These are phyloP conservation scores for Spergularia bocconei DNA, from an alignment of 148 eudicot genomes.

Conservation along the genomic window DNA sequence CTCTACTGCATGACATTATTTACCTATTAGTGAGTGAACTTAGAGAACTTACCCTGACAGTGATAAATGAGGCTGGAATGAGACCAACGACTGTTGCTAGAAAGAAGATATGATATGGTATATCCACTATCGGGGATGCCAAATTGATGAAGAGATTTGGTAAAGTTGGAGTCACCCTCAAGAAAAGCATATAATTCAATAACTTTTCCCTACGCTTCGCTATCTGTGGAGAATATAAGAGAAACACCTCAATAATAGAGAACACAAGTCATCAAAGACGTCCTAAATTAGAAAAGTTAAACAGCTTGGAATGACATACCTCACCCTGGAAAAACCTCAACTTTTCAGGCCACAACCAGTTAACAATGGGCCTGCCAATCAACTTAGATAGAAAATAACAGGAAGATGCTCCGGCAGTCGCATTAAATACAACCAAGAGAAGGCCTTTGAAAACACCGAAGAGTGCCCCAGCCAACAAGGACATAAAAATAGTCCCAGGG, in stretches of 20 bases:
- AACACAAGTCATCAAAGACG: background rate
- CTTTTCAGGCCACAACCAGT: conserved; percentile 90
- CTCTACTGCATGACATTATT: background rate
- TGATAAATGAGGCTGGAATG: conserved; percentile 80
- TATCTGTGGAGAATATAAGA: conserved; percentile 43
- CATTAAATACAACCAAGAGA: conserved; percentile 77
- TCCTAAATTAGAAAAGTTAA: background rate
- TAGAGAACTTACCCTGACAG: conserved; percentile 59
- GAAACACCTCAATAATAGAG: conserved; percentile 7
- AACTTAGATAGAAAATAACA: conserved; percentile 80
- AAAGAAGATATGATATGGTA: conserved; percentile 83
- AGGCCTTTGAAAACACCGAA: conserved; percentile 90
- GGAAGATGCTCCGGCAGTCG: conserved; percentile 88
- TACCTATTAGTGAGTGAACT: conserved; percentile 1
- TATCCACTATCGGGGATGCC: conserved; percentile 94
- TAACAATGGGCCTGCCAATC: conserved; percentile 84
- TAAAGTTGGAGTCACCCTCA: conserved; percentile 80
- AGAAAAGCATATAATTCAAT: conserved; percentile 72
- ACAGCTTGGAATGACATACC: conserved; percentile 34
- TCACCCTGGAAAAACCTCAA: conserved; percentile 73
- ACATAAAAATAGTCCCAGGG: conserved; percentile 98
- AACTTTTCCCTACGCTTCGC: conserved; percentile 76
- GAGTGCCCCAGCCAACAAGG: conserved; percentile 95
- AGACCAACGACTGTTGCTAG: conserved; percentile 79
- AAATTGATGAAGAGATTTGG: conserved; percentile 91